Evolutionary conservation across 2,329 filamentous ascomycete species (phyloP).

Genomic region (Geosmithia putterillii): DNA sequence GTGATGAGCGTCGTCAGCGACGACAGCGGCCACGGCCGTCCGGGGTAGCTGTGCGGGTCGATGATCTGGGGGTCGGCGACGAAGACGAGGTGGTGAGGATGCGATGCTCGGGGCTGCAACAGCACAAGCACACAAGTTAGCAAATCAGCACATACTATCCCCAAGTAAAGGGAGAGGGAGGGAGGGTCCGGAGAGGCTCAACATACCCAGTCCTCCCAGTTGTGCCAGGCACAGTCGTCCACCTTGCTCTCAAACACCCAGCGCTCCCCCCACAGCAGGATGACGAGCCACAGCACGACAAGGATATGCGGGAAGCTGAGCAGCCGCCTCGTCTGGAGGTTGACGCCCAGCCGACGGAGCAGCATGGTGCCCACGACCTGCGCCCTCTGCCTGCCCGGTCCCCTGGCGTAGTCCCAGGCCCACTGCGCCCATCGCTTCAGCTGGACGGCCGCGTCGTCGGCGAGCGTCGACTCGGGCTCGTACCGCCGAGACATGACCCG

Average conservation of each 20-base stretch:
- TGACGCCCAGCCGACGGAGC: slow-evolving; percentile 18
- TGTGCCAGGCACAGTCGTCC: slow-evolving; percentile 63
- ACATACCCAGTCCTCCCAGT: slow-evolving; percentile 87
- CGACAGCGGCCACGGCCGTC: slow-evolving; percentile 51
- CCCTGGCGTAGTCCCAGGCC: slow-evolving; percentile 26
- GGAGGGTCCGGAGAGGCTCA: not conserved
- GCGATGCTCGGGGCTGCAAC: slow-evolving; percentile 58
- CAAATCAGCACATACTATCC: not conserved
- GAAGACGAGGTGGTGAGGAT: slow-evolving; percentile 73
- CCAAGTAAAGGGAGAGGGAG: not conserved
- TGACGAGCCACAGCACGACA: slow-evolving; percentile 60
- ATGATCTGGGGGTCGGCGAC: slow-evolving; percentile 86
- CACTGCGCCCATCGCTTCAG: slow-evolving; percentile 8
- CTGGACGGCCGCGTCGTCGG: slow-evolving; percentile 8
- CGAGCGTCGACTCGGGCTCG: slow-evolving; percentile 7
- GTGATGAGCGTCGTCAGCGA: slow-evolving; percentile 50
- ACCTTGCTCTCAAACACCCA: slow-evolving; percentile 63
- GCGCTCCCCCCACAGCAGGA: slow-evolving; percentile 77
- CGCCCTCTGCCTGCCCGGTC: slow-evolving; percentile 24
- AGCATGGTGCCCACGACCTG: slow-evolving; percentile 5
- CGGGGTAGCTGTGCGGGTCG: slow-evolving; percentile 90
- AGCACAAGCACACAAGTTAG: slow-evolving; percentile 1
- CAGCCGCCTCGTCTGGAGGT: slow-evolving; percentile 37
- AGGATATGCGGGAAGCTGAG: slow-evolving; percentile 55
- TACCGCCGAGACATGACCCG: not conserved